Evolutionary conservation across 163 green algal species (phyloP), one percentile per base, ranked within the genome.

Genomic region (Smithsoniella earleae): DNA sequence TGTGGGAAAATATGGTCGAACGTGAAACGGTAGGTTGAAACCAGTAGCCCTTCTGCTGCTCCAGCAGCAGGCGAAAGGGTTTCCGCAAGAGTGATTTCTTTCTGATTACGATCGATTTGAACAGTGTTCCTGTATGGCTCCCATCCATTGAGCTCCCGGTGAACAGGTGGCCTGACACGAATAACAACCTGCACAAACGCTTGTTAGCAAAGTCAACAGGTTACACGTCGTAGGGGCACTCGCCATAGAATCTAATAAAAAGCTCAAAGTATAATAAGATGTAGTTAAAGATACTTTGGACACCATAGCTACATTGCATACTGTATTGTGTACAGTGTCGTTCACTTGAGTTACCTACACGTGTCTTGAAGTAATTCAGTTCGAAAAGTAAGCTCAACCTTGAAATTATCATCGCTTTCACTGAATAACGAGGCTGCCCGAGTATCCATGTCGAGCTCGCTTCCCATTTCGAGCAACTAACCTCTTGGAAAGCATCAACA

Each of bases 1-100:
- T 92, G 85, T 31, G 87, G 85, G 73, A 93, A 96, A 58, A 97
- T 90, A 36, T 85, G 78, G 75, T 98, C 93, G 80, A 97, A 98
- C 1, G 84, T 91, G 81, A 96, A 97, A 62, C 84, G 66, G 36
- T 96, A 83, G 25, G 79, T 86, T 38, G 69, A 76, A 75, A 80
- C 82, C 28, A 85, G 74, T 55, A 83, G 33, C 5, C 69, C 73
- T 34, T 84, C 74, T 34, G 30, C 22, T n/a, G 34, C 45, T 44
- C 0, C 43, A 8, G 28, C 34, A 31, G 20, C 64, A 62, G 49
- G 0, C 52, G n/a, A n/a, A 66, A 95, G 52, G 74, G 94, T 95
- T 46, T 96, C 90, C 13, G 84, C 90, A 22, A 96, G 63, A 0
- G 87, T 94, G 6, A 88, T 77, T 46, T 79, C 62, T 22, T 74